These are phyloP conservation scores for Theileria sp. DNA, from an alignment of 169 alveolate genomes.

Conservation along the genomic window DNA sequence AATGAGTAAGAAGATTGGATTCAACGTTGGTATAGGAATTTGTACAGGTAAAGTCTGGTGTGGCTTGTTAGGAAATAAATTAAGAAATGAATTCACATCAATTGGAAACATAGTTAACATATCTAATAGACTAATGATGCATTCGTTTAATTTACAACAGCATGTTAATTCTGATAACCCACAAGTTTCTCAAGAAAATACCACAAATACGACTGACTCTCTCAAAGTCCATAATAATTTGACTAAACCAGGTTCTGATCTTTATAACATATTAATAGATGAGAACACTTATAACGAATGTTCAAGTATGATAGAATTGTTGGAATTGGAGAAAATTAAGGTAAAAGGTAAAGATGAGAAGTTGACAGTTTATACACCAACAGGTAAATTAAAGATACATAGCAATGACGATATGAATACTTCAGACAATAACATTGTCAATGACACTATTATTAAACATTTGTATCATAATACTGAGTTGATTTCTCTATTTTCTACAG, in stretches of 20 bases:
- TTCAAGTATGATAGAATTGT: slow-evolving; percentile 67
- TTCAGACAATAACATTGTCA: neutral
- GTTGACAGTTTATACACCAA: slow-evolving; percentile 75
- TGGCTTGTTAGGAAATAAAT: slow-evolving; percentile 80
- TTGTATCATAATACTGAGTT: neutral
- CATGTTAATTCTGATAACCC: neutral
- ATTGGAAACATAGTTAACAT: slow-evolving; percentile 80
- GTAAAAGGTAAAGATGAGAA: slow-evolving; percentile 78
- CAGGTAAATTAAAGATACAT: slow-evolving; percentile 66
- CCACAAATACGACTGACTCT: neutral
- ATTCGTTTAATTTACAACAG: slow-evolving; percentile 32
- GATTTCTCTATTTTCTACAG: neutral
- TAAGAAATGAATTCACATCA: slow-evolving; percentile 80
- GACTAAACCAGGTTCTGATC: slow-evolving; percentile 30
- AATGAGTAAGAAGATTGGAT: slow-evolving; percentile 68
- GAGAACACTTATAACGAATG: slow-evolving; percentile 73
- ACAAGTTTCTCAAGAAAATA: slow-evolving; percentile 13
- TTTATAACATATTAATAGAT: slow-evolving; percentile 62
- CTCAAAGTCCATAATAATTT: neutral
- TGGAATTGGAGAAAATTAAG: slow-evolving; percentile 68
- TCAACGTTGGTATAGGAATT: slow-evolving; percentile 77
- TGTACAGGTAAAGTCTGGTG: slow-evolving; percentile 83
- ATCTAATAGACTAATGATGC: slow-evolving; percentile 72
- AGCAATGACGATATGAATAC: neutral
- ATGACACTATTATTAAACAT: neutral